phyloP scores from a whole-genome alignment of 176 grass and related monocot species.

The Aegilops umbellulata region DNA sequence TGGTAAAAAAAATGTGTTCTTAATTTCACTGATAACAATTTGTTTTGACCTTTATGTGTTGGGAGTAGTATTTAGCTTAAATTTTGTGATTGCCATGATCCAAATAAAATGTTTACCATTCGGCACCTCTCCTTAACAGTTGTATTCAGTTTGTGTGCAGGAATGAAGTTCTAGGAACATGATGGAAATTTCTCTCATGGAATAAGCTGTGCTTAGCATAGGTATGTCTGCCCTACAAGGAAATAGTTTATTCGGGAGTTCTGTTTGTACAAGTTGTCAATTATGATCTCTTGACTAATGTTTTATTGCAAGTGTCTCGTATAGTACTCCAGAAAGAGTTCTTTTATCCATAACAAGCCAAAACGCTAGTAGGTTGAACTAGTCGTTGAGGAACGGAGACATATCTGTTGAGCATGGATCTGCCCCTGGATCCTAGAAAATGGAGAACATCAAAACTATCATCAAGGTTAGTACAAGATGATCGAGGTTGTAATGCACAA shows the following conservation, averaged over 20 bases:
- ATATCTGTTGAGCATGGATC: conserved; percentile 24
- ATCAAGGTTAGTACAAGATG: conserved; percentile 28
- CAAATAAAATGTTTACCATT: neutral
- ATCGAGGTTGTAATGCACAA: conserved; percentile 3
- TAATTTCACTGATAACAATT: neutral
- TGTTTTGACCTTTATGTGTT: neutral
- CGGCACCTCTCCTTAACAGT: neutral
- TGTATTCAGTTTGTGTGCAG: conserved; percentile 33
- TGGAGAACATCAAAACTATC: conserved; percentile 15
- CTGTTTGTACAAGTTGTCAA: neutral
- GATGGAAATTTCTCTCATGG: neutral
- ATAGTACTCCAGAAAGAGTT: neutral
- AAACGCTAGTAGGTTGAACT: neutral
- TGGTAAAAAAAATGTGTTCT: neutral
- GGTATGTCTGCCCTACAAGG: neutral
- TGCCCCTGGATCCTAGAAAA: conserved; percentile 37
- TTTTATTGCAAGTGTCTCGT: conserved; percentile 3
- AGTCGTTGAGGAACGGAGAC: conserved; percentile 15
- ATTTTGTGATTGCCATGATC: neutral
- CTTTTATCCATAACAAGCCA: neutral
- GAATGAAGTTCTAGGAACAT: conserved; percentile 21
- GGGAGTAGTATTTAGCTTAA: neutral
- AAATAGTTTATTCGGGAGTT: neutral
- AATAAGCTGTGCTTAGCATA: neutral
- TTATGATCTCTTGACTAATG: neutral